A percentile compares a stretch with the other conserved stretches of the same genome.
Conservation (phyloP, 2,329 filamentous ascomycete genomes). For the Phaeosphaeriaceae sp. region DNA sequence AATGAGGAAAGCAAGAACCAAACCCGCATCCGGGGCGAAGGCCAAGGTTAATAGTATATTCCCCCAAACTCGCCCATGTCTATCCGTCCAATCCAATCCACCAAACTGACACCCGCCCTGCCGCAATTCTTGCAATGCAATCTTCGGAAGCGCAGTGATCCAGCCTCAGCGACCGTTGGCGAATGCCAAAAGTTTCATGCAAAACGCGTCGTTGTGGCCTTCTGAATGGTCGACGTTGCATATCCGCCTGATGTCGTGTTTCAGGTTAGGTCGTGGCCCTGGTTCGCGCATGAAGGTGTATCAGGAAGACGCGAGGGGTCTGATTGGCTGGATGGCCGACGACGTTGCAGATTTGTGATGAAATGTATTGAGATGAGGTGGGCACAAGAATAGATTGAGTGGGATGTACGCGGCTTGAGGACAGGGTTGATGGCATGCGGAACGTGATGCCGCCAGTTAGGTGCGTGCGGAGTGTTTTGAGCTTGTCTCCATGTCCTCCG, state of each 20-base stretch:
- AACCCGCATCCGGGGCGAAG: slow-evolving; percentile 2
- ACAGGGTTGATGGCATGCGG: too few species aligned
- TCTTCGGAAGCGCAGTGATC: slow-evolving; percentile 17
- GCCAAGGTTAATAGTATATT: slow-evolving; percentile 4
- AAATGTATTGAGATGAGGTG: slow-evolving; percentile 8
- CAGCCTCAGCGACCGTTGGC: slow-evolving; percentile 2
- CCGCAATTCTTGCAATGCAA: slow-evolving; percentile 21
- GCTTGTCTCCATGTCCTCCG: neutral
- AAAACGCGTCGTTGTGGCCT: neutral
- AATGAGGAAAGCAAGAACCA: neutral
- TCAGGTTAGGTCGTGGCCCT: slow-evolving; percentile 23
- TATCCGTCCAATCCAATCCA: slow-evolving; percentile 1
- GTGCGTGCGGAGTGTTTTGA: neutral
- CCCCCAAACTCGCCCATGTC: slow-evolving; percentile 1
- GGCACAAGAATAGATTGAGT: neutral
- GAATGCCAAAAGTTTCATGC: slow-evolving; percentile 10
- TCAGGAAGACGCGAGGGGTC: slow-evolving; percentile 8
- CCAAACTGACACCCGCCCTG: slow-evolving; percentile 13
- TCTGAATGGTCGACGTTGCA: slow-evolving; percentile 18
- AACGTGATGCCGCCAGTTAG: neutral
- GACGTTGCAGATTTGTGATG: slow-evolving; percentile 11
- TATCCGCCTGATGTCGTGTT: slow-evolving; percentile 19
- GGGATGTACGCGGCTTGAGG: neutral
- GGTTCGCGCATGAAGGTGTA: slow-evolving; percentile 19
- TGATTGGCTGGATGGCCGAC: slow-evolving; percentile 16